Conservation (phyloP, 805 yeast species). For the Lachancea sp. region DNA sequence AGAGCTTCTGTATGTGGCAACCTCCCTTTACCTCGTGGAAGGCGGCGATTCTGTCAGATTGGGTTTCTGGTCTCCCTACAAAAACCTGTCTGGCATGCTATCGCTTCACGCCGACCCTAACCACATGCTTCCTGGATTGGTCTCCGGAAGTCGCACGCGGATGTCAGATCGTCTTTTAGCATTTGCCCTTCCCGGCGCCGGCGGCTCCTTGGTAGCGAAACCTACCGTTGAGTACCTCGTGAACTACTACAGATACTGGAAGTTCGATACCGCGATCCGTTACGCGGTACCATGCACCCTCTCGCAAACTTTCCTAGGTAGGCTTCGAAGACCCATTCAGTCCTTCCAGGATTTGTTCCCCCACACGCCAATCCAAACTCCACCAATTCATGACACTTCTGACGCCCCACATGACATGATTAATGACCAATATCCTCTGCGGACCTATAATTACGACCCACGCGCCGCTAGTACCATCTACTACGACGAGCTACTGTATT, state of each 20-base stretch:
- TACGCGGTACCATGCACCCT: slow-evolving; percentile 9
- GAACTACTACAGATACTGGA: slow-evolving; percentile 4
- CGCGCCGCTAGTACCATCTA: slow-evolving; percentile 10
- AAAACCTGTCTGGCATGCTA: slow-evolving; percentile 1
- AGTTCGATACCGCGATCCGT: slow-evolving; percentile 9
- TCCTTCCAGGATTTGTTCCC: slow-evolving; percentile 7
- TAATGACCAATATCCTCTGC: slow-evolving; percentile 5
- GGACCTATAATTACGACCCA: slow-evolving; percentile 12
- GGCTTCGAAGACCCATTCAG: slow-evolving; percentile 5
- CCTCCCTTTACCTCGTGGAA: slow-evolving; percentile 1
- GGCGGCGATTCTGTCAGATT: not conserved
- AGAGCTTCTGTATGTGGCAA: slow-evolving; percentile 7
- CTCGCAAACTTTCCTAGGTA: slow-evolving; percentile 6
- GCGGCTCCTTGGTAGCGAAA: not conserved
- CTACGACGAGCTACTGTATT: slow-evolving; percentile 7
- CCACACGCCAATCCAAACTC: not conserved
- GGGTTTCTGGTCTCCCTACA: not conserved
- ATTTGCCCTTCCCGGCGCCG: not conserved
- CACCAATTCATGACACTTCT: not conserved
- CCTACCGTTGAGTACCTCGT: slow-evolving; percentile 7
- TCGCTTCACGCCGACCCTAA: slow-evolving; percentile 3
- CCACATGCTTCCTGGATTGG: slow-evolving; percentile 7
- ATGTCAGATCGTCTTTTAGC: slow-evolving; percentile 2
- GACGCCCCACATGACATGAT: not conserved
- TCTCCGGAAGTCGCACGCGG: slow-evolving; percentile 5